Evolutionary conservation across 176 grass and related monocot genomes (phyloP).

Genomic region (Eleusine coracana): DNA sequence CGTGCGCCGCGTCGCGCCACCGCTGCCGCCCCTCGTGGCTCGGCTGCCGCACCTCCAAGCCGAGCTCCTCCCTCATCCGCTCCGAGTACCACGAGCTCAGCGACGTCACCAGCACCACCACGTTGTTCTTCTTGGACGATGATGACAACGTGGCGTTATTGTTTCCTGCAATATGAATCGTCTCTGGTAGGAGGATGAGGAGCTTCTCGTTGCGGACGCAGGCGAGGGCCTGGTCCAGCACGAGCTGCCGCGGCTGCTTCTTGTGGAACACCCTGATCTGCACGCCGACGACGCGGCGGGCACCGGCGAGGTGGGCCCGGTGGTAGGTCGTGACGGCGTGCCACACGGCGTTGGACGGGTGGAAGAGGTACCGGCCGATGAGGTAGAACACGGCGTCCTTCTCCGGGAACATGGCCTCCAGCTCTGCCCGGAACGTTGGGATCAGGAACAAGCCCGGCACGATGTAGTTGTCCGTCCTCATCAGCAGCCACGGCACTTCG

Average conservation of each 20-base stretch:
- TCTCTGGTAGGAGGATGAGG: not conserved
- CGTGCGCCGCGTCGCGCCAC: conserved; percentile 17
- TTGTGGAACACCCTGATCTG: conserved; percentile 51
- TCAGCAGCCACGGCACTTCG: conserved; percentile 50
- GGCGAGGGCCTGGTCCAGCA: conserved; percentile 47
- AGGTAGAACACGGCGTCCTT: conserved; percentile 58
- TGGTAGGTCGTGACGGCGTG: conserved; percentile 45
- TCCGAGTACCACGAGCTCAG: conserved; percentile 48
- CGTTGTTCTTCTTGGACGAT: too few relatives aligned
- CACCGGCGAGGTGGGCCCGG: conserved; percentile 26
- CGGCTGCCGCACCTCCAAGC: conserved; percentile 49
- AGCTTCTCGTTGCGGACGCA: conserved; percentile 49
- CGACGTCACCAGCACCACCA: conserved; percentile 41
- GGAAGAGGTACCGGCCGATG: conserved; percentile 68
- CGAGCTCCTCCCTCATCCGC: conserved; percentile 32
- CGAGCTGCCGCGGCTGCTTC: not conserved
- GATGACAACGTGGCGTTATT: not conserved
- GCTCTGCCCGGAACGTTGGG: conserved; percentile 37
- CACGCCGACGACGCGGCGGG: conserved; percentile 44
- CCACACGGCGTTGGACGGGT: conserved; percentile 67
- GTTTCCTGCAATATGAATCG: too few relatives aligned
- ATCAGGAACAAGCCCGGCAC: conserved; percentile 65
- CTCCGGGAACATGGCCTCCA: conserved; percentile 55
- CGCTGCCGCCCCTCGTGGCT: conserved; percentile 57
- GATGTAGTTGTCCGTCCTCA: conserved; percentile 61